These are phyloP conservation scores for Lathyrus sativus DNA, from an alignment of 306 rosid species.

Conservation along the genomic window DNA sequence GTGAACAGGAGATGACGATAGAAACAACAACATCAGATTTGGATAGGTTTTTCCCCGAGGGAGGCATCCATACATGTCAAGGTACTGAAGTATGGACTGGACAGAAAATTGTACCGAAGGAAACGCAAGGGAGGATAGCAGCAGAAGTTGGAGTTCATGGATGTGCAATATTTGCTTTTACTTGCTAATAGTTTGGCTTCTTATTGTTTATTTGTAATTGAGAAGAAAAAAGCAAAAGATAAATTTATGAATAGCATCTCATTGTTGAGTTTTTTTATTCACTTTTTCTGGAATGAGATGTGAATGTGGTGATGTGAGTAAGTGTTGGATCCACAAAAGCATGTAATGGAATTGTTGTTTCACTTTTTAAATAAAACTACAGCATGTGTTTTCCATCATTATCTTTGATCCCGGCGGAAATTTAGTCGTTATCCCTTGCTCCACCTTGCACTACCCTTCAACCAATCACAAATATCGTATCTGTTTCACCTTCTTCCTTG, in stretches of 20 bases:
- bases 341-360: too few relatives aligned
- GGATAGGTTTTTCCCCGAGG: conserved; percentile 48
- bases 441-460: too few relatives aligned
- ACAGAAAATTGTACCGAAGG: conserved; percentile 35
- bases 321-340: too few relatives aligned
- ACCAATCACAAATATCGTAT: too few relatives aligned
- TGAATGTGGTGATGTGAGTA: too few relatives aligned
- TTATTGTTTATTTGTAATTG: background rate
- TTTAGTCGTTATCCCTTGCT: too few relatives aligned
- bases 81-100: conserved; percentile 75
- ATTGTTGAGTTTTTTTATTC: background rate
- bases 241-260: background rate
- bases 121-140: conserved; percentile 43
- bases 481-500: too few relatives aligned
- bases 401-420: too few relatives aligned
- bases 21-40: conserved; percentile 53
- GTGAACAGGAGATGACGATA: conserved; percentile 44
- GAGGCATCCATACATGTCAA: conserved; percentile 46
- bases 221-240: background rate
- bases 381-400: too few relatives aligned
- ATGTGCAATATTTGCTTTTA: conserved; percentile 59
- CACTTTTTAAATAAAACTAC: too few relatives aligned
- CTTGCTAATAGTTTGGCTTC: conserved; percentile 41
- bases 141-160: conserved; percentile 56
- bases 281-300: too few relatives aligned